Evolutionary conservation across 2,329 filamentous ascomycete species (phyloP).

Genomic region (Scopulariopsis brevicaulis): DNA sequence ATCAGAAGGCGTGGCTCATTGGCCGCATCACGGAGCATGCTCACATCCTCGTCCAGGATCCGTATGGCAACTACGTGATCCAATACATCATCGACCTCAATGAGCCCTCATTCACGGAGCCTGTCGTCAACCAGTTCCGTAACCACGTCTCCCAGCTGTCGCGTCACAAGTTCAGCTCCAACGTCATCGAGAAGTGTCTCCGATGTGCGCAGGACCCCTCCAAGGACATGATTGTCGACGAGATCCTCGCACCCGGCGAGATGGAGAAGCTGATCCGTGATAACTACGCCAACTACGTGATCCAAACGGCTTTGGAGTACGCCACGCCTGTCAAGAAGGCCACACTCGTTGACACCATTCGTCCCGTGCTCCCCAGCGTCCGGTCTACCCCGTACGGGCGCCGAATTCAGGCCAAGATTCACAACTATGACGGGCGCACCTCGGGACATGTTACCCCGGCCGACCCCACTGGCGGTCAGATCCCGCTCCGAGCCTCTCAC

Average conservation of each 20-base stretch:
- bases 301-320: constrained; percentile 90
- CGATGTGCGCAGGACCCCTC: constrained; percentile 68
- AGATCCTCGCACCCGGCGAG: constrained; percentile 63
- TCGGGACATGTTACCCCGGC: constrained; percentile 40
- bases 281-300: constrained; percentile 93
- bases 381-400: constrained; percentile 90
- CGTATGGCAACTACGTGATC: constrained; percentile 96
- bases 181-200: constrained; percentile 94
- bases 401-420: constrained; percentile 83
- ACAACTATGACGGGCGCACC: constrained; percentile 40
- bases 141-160: constrained; percentile 63
- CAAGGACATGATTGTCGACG: constrained; percentile 73
- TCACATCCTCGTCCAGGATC: constrained; percentile 85
- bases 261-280: constrained; percentile 85
- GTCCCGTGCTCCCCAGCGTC: constrained; percentile 73
- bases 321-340: constrained; percentile 62
- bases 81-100: constrained; percentile 97
- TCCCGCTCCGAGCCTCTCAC: constrained; percentile 30
- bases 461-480: constrained; percentile 42
- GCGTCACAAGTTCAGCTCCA: constrained; percentile 98
- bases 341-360: constrained; percentile 71
- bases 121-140: constrained; percentile 70
- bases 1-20: constrained; percentile 82
- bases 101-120: constrained; percentile 78
- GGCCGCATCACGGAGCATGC: constrained; percentile 78